A percentile compares a stretch with the other conserved stretches of the same genome.
phyloP scores from a whole-genome alignment of 192 early-diverging fungal species.

The Backusella westeae region DNA sequence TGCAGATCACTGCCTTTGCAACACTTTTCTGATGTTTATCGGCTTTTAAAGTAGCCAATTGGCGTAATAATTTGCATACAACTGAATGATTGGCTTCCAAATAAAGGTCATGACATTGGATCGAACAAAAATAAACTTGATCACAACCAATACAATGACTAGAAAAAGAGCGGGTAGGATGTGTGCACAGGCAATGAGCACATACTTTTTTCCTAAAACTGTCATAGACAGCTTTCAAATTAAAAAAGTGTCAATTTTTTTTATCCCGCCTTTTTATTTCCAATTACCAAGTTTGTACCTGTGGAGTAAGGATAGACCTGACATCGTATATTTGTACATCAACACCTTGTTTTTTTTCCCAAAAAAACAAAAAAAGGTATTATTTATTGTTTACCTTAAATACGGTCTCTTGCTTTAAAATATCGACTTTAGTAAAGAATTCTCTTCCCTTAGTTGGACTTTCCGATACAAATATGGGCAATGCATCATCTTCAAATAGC shows the following conservation, averaged over 20 bases:
- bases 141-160: conserved; percentile 58
- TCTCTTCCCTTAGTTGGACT: conserved; percentile 13
- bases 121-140: conserved; percentile 59
- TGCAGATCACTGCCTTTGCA: conserved; percentile 52
- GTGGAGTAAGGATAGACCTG: conserved; percentile 28
- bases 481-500: background rate
- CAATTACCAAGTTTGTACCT: conserved; percentile 8
- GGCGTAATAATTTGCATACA: conserved; percentile 51
- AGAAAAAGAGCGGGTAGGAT: conserved; percentile 45
- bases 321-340: background rate
- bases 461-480: conserved; percentile 1
- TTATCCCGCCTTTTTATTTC: background rate
- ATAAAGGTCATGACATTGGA: conserved; percentile 36
- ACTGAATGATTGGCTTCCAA: conserved; percentile 34
- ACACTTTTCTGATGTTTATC: conserved; percentile 64
- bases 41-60: conserved; percentile 59
- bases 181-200: conserved; percentile 56
- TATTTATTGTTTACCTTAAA: conserved; percentile 4
- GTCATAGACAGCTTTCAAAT: conserved; percentile 50
- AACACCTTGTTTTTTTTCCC: background rate
- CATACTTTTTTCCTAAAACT: conserved; percentile 61
- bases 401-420: background rate
- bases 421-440: background rate
- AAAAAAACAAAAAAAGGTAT: background rate
- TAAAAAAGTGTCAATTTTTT: background rate